A percentile compares a stretch with the other conserved stretches of the same genome.
phyloP scores from a whole-genome alignment of 2,329 filamentous ascomycete species.

The Meredithiella fracta region DNA sequence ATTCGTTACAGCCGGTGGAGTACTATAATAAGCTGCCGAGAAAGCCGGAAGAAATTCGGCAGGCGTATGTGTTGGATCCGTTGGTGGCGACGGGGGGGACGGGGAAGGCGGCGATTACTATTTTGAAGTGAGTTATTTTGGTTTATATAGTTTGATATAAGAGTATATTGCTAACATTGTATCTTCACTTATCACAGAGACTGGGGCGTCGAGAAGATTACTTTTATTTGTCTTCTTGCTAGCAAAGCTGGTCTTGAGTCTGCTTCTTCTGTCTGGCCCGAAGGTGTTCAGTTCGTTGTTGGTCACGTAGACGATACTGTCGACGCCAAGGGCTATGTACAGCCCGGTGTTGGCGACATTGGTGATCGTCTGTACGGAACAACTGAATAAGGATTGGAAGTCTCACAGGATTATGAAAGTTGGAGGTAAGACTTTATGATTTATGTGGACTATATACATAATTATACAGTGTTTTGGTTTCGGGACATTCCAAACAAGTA shows the following conservation, averaged over 20 bases:
- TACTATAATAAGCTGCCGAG: slow-evolving; percentile 96
- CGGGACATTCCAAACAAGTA: too few relatives aligned
- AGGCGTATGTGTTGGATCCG: slow-evolving; percentile 79
- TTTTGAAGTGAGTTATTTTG: slow-evolving; percentile 31
- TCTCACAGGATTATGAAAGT: background rate
- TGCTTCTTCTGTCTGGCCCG: slow-evolving; percentile 63
- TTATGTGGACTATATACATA: slow-evolving; percentile 11
- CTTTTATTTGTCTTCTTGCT: slow-evolving; percentile 61
- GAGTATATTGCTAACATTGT: background rate
- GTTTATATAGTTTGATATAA: too few relatives aligned
- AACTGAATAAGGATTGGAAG: slow-evolving; percentile 5
- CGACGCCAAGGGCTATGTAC: slow-evolving; percentile 73
- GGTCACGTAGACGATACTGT: slow-evolving; percentile 62
- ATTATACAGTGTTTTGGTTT: too few relatives aligned
- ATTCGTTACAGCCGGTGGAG: slow-evolving; percentile 75
- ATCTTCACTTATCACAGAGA: slow-evolving; percentile 28
- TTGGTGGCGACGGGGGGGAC: slow-evolving; percentile 90
- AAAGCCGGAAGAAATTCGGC: slow-evolving; percentile 31
- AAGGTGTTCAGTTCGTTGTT: slow-evolving; percentile 63
- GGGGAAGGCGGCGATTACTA: slow-evolving; percentile 75
- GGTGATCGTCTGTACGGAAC: slow-evolving; percentile 63
- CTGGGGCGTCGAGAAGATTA: slow-evolving; percentile 73
- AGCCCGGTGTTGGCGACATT: slow-evolving; percentile 77
- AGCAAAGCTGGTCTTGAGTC: slow-evolving; percentile 52
- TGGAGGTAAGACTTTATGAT: background rate